phyloP scores from a whole-genome alignment of 768 basidiomycete genomes.

The Strobilomyces confusus region DNA sequence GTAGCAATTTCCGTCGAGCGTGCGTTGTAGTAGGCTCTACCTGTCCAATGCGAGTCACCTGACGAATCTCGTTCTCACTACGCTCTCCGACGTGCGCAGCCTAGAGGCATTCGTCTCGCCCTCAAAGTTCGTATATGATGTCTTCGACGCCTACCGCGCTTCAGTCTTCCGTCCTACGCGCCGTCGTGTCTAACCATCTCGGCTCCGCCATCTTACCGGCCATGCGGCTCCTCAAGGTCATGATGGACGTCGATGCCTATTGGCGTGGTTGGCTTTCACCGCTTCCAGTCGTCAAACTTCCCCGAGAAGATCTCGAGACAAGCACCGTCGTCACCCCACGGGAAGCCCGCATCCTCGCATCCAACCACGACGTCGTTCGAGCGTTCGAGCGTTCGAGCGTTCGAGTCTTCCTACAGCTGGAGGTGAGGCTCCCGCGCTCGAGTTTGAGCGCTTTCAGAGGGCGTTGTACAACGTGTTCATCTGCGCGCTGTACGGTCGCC shows the following conservation, averaged over 20 bases:
- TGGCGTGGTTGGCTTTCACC: conserved; percentile 18
- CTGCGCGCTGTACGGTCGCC: conserved; percentile 12
- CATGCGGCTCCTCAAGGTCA: conserved; percentile 17
- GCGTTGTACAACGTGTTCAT: conserved; percentile 29
- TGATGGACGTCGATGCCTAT: conserved; percentile 9
- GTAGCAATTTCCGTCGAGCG: neutral
- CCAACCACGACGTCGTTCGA: conserved; percentile 15
- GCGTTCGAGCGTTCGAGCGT: conserved; percentile 13
- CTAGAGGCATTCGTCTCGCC: conserved; percentile 12
- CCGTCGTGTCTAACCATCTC: conserved; percentile 15
- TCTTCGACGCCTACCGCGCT: conserved; percentile 8
- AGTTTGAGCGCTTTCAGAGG: conserved; percentile 30
- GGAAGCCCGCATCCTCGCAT: conserved; percentile 12
- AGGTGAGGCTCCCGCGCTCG: conserved; percentile 28
- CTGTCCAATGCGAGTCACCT: conserved; percentile 7
- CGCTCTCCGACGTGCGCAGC: conserved; percentile 8
- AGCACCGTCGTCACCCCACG: conserved; percentile 4
- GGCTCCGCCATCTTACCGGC: conserved; percentile 6
- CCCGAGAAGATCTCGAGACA: conserved; percentile 8
- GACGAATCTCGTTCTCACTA: conserved; percentile 10
- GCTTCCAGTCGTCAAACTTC: conserved; percentile 6
- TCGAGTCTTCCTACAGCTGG: conserved; percentile 19
- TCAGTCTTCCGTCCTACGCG: conserved; percentile 15
- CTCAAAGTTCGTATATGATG: conserved; percentile 17
- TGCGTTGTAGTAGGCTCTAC: too few relatives aligned